Base-by-base conservation (phyloP, 179 eudicot species). In the Silene coronaria region DNA sequence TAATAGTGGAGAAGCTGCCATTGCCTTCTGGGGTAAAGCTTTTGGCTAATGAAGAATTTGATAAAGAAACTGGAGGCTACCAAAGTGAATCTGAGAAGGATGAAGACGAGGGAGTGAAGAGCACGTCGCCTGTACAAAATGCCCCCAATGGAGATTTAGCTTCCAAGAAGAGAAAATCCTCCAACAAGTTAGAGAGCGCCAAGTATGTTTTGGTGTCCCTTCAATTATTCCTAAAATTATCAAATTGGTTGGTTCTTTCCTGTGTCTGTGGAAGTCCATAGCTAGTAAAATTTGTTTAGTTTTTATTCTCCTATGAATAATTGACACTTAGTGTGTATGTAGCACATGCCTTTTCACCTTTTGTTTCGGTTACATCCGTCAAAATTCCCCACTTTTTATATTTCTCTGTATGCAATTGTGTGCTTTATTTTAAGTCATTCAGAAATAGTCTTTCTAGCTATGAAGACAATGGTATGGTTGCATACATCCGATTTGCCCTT, bases 161-260 rank as follows among this genome's bases (percentile, higher is more conserved):
- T 75, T 69, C 85, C 34, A 88, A 85, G 85, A 89, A 96, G 86
- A 84, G 97, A 85, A 96, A 93, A 84, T 89, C 97, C 58, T 73
- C 88, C 19, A 70, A 71, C 57, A 80, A 80, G 59, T 80, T 79
- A 79, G 79, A 84, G 75, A 84, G 78, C 71, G 53, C 86, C 26
- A 91, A 81, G 99, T 95, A 91, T 74, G 84, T 79, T 42, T 64
- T 26, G 59, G 53, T 13, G 19, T 27, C 26, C 68, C 48, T 68
- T 38, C 21, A 10, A n/a, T 66, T 51, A 55, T 71, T 48, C 16
- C 23, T 55, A 61, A 14, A 2, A 23, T 57, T 57, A n/a, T 34
- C 30, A 32, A n/a, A 63, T 0, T 53, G 27, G 2, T 22, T 24
- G 21, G 38, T 32, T 57, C 57, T 30, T 11, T 45, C 51, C 36